Evolutionary conservation across 2,329 filamentous ascomycete genomes (phyloP).

Genomic region (Coniochaeta ligniaria): DNA sequence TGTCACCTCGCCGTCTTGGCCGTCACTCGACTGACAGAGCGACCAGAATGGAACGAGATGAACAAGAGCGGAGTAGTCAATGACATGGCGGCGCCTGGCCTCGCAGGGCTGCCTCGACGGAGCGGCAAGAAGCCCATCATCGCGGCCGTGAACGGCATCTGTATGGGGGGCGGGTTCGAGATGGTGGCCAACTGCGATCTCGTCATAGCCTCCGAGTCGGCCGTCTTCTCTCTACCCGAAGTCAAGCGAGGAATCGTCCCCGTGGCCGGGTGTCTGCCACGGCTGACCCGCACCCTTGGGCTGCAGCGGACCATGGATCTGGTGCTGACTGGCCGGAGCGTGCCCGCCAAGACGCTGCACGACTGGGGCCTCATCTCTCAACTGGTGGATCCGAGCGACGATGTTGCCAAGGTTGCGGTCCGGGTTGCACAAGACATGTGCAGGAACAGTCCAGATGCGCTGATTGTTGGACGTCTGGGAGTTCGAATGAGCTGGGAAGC

Average conservation of each 20-base stretch:
- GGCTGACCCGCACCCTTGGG: conserved; percentile 60
- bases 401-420: conserved; percentile 51
- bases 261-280: conserved; percentile 62
- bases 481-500: conserved; percentile 66
- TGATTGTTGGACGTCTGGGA: conserved; percentile 65
- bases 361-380: conserved; percentile 64
- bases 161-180: conserved; percentile 67
- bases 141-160: conserved; percentile 67
- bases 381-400: conserved; percentile 37
- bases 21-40: neutral
- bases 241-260: conserved; percentile 64
- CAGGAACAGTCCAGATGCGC: conserved; percentile 64
- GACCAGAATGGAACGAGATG: conserved; percentile 43
- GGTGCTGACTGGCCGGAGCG: conserved; percentile 56
- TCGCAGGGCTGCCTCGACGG: conserved; percentile 58
- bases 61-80: conserved; percentile 24
- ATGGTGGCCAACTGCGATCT: conserved; percentile 67
- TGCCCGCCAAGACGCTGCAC: conserved; percentile 51
- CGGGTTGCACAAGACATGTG: conserved; percentile 54
- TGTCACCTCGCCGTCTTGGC: neutral
- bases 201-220: conserved; percentile 50
- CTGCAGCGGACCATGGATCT: conserved; percentile 65
- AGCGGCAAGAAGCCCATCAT: conserved; percentile 67
- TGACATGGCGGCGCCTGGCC: conserved; percentile 39
- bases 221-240: conserved; percentile 62